Conservation (phyloP, 768 basidiomycete species). For the Fistulinella prunicolor region DNA sequence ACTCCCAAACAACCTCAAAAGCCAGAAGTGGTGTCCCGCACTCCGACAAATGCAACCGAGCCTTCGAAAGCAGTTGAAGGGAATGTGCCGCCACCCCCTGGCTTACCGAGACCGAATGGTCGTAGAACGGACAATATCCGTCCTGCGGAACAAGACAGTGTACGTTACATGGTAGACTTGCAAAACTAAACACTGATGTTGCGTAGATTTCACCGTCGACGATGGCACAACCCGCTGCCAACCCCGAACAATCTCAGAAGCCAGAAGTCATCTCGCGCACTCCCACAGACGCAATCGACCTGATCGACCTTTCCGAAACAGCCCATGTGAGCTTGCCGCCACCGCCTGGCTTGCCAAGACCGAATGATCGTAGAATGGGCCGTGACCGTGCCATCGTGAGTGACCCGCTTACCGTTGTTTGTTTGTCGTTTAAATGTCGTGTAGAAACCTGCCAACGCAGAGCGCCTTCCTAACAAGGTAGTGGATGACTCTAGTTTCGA, state of each 20-base stretch:
- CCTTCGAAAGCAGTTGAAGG: no score
- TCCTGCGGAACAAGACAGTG: no score
- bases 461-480: neutral
- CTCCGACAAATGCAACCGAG: no score
- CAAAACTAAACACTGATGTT: neutral
- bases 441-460: slow-evolving; percentile 5
- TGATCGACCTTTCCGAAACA: neutral
- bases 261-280: neutral
- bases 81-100: no score
- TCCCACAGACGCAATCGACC: no score
- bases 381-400: slow-evolving; percentile 2
- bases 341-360: slow-evolving; percentile 11
- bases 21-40: no score
- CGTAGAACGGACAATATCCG: no score
- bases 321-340: slow-evolving; percentile 2
- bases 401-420: neutral
- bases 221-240: neutral
- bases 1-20: no score
- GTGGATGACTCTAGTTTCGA: neutral
- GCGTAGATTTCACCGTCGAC: slow-evolving; percentile 6
- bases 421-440: neutral
- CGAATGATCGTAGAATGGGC: neutral
- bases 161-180: no score
- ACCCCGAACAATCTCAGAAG: neutral
- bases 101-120: no score